Evolutionary conservation across 345 rosid species (phyloP).

Genomic region (Eutrema heterophyllum): DNA sequence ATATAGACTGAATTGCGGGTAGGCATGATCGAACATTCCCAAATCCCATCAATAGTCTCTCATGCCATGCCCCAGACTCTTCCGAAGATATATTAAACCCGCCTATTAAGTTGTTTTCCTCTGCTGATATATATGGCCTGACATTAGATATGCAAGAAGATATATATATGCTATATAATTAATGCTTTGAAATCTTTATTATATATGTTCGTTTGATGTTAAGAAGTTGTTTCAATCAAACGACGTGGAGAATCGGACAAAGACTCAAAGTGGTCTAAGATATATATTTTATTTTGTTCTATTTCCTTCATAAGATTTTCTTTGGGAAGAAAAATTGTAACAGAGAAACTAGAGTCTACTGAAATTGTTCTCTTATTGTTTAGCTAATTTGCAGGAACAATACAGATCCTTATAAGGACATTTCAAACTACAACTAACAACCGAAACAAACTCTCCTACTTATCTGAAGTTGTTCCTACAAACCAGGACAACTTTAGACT

Average conservation of each 20-base stretch:
- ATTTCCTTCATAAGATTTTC: neutral
- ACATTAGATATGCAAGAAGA: too few species aligned
- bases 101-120: neutral
- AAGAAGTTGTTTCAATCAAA: neutral
- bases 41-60: neutral
- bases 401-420: too few species aligned
- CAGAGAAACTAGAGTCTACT: too few species aligned
- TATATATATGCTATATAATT: neutral
- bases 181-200: neutral
- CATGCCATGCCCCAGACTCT: neutral
- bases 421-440: too few species aligned
- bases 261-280: neutral
- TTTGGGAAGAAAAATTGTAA: neutral
- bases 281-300: slow-evolving; percentile 13
- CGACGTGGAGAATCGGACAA: neutral
- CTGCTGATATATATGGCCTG: too few species aligned
- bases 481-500: too few species aligned
- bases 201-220: neutral
- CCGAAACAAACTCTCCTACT: too few species aligned
- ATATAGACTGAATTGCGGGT: neutral
- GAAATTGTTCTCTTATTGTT: too few species aligned
- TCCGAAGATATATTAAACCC: neutral
- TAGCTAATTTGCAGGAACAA: too few species aligned
- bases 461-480: too few species aligned
- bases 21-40: neutral